Evolutionary conservation across 495 filamentous ascomycete genomes (phyloP).

Genomic region (Lichina pygmaea): DNA sequence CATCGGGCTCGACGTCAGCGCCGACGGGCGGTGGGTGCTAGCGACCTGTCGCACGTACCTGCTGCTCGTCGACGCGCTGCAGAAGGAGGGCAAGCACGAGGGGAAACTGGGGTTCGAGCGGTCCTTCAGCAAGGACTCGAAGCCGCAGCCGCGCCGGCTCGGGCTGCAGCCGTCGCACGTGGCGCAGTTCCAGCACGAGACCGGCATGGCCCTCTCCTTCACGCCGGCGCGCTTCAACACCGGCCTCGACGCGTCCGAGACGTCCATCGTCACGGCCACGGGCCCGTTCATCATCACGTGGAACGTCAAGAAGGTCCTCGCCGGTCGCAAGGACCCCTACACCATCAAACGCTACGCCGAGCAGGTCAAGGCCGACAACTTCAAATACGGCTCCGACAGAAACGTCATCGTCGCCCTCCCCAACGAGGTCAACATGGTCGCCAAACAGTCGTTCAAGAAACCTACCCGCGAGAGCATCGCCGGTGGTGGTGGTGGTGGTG

Average conservation of each 20-base stretch:
- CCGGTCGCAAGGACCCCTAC: conserved; percentile 62
- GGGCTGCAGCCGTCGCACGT: conserved; percentile 71
- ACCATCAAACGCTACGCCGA: conserved; percentile 88
- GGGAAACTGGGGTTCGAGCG: conserved; percentile 95
- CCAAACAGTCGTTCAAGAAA: conserved; percentile 54
- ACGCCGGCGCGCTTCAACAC: conserved; percentile 88
- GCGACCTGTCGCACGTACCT: conserved; percentile 89
- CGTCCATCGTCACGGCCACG: conserved; percentile 87
- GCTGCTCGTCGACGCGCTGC: conserved; percentile 70
- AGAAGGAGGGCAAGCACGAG: conserved; percentile 83
- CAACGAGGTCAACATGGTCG: conserved; percentile 95
- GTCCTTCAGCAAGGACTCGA: conserved; percentile 70
- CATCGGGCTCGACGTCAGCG: conserved; percentile 79
- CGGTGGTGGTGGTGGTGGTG: no score
- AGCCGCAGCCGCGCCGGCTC: conserved; percentile 79
- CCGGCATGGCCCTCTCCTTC: conserved; percentile 59
- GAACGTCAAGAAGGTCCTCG: conserved; percentile 69
- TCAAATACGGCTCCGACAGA: conserved; percentile 89
- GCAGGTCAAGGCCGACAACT: conserved; percentile 95
- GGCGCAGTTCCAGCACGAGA: conserved; percentile 91
- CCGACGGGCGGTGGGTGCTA: conserved; percentile 84
- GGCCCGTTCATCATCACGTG: conserved; percentile 94
- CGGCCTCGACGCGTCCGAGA: conserved; percentile 50
- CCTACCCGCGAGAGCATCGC: conserved; percentile 85
- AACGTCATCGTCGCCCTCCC: conserved; percentile 92